Percentiles rank a stretch among this genome's conserved stretches.
Conservation (phyloP, 345 rosid genomes). For the Eutrema japonicum region DNA sequence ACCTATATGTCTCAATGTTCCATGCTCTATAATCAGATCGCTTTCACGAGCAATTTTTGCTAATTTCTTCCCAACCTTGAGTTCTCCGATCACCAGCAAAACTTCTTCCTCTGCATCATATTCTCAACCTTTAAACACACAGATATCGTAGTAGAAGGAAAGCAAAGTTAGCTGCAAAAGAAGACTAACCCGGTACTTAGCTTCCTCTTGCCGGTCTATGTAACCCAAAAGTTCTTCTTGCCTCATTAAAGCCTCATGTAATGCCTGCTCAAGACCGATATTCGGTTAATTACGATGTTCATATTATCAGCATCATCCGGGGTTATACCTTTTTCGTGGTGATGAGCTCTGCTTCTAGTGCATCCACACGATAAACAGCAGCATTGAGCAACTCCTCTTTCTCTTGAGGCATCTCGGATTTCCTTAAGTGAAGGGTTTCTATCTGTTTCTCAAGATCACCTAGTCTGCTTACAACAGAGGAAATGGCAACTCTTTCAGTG, state of each 20-base stretch:
- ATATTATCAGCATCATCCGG: not conserved
- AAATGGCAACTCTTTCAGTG: conserved; percentile 47
- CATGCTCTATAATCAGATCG: conserved; percentile 1
- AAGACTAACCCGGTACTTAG: conserved; percentile 57
- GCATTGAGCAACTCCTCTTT: conserved; percentile 80
- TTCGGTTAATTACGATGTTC: not conserved
- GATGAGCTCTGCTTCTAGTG: conserved; percentile 82
- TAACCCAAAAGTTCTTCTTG: conserved; percentile 86
- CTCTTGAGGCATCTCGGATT: conserved; percentile 72
- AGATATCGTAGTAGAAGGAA: not conserved
- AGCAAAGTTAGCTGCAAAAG: conserved; percentile 6
- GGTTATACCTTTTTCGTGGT: conserved; percentile 65
- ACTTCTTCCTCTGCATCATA: conserved; percentile 43
- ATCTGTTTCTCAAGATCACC: conserved; percentile 75
- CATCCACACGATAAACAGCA: conserved; percentile 82
- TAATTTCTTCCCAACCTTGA: conserved; percentile 1
- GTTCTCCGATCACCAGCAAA: conserved; percentile 36
- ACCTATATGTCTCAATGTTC: conserved; percentile 24
- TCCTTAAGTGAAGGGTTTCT: conserved; percentile 58
- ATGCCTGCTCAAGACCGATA: conserved; percentile 53
- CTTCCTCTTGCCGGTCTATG: conserved; percentile 64
- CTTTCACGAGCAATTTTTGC: not conserved
- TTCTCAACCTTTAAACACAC: conserved; percentile 14
- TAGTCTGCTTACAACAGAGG: conserved; percentile 61
- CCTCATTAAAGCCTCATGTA: conserved; percentile 73